A percentile compares a stretch with the other conserved stretches of the same genome.
Evolutionary conservation across 495 filamentous ascomycete genomes (phyloP).

Genomic region (Aspergillus heteromorphus): DNA sequence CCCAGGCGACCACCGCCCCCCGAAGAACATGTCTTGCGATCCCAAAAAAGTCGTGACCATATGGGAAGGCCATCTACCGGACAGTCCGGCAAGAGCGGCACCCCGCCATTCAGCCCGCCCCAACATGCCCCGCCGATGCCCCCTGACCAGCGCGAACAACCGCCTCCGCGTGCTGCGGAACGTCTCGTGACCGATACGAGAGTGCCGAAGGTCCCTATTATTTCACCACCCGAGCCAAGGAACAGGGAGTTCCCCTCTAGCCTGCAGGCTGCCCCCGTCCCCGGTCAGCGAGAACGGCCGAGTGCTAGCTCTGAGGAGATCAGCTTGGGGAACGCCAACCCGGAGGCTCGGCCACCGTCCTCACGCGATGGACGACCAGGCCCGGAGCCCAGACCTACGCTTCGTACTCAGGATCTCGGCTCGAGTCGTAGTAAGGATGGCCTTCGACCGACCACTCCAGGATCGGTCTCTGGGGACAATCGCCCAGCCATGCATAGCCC

Average conservation of each 20-base stretch:
- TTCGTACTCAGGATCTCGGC: constrained; percentile 15
- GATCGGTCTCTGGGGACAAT: constrained; percentile 21
- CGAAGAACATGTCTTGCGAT: constrained; percentile 36
- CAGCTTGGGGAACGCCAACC: constrained; percentile 13
- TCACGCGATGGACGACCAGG: constrained; percentile 25
- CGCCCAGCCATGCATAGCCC: constrained; percentile 19
- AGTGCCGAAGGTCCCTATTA: constrained; percentile 13
- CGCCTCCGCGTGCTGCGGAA: constrained; percentile 25
- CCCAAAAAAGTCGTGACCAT: constrained; percentile 44
- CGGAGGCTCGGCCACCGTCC: constrained; percentile 22
- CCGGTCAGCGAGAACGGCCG: constrained; percentile 5
- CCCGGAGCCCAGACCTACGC: constrained; percentile 13
- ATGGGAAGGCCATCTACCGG: constrained; percentile 38
- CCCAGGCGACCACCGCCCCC: constrained; percentile 32
- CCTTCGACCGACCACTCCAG: constrained; percentile 28
- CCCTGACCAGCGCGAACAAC: constrained; percentile 17
- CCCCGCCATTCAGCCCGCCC: constrained; percentile 20
- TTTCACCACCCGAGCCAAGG: constrained; percentile 19
- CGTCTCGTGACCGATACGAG: constrained; percentile 19
- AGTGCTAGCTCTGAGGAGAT: constrained; percentile 13
- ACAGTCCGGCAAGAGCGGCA: constrained; percentile 23
- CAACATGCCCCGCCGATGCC: constrained; percentile 16
- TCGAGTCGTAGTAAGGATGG: constrained; percentile 26
- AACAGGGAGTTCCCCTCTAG: constrained; percentile 21
- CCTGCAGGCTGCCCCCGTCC: constrained; percentile 15